Evolutionary conservation across 345 rosid genomes (phyloP), one percentile per base, ranked within the genome.

Genomic region (Garcia nutans): DNA sequence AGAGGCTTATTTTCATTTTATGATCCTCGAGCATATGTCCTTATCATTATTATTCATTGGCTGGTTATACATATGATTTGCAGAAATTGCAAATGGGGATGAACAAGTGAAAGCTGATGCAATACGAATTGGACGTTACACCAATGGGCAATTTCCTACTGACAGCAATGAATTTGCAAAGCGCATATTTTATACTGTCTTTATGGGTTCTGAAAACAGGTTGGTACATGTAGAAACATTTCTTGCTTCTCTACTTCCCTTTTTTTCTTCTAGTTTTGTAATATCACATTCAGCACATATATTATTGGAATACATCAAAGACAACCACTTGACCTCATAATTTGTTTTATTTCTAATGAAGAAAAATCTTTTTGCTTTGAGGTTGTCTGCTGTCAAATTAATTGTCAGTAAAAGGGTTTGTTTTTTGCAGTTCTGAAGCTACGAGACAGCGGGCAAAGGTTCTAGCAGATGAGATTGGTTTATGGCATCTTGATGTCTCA

Each of bases 161-260:
- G 96, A 91, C 79, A 90, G 93, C 87, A 93, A 84, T 87, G 99
- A 93, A 87, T 91, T 95, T 74, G 97, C 99, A 49, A 91, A 85
- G 75, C 88, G 97, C 44, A 79, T 95, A 86, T 95, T 95, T 80
- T 95, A 91, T 83, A 95, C 98, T 2, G 96, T 95, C 45, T 95
- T 80, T 81, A 95, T 95, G 99, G 97, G 97, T 8, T 81, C 97
- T 74, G 99, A 95, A 86, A 95, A 95, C 85, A 95, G 99, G 99
- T 95, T 73, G 72, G 82, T 75, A 65, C 72, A 58, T 54, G 57
- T 55, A 61, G 65, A 28, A 10, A 61, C 2, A 59, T 59, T 49
- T 68, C 41, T 61, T 58, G 8, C 58, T 24, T 68, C 50, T 68
- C n/a, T 68, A 23, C 37, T 10, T 50, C 16, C 8, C 1, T 24